Evolutionary conservation across 345 rosid species (phyloP), one percentile per base, ranked within the genome.

Genomic region (Physaria fendleri): DNA sequence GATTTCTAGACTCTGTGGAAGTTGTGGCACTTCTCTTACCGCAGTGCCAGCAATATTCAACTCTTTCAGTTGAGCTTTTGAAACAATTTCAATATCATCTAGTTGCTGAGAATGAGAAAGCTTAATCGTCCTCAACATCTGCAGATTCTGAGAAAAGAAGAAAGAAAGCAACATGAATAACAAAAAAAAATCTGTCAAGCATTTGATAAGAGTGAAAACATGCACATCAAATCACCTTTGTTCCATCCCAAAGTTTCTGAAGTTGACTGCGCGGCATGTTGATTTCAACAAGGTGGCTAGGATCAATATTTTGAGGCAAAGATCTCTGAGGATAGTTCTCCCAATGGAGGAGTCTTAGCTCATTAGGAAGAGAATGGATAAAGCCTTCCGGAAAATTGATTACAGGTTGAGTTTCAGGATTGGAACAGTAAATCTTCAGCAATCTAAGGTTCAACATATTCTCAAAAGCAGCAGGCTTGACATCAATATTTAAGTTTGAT

Each of bases 11-110:
- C 35, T 4, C 1, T 22, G 7, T 0, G 73, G 73, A 61, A 61
- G 49, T 21, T 69, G 62, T 17, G 74, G 60, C 22, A 55, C 9
- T 14, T 55, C 34, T 38, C 60, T 38, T 14, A 55, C 18, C 0
- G 60, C 46, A 2, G 60, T 55, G 2, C 42, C 34, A 15, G 10
- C 15, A 14, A 55, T 4, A 38, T 38, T 2, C 3, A 38, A 7
- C 22, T 55, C 46, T 55, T 55, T 55, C 10, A 55, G 15, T 2
- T 6, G 16, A 13, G 64, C 42, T 5, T 21, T 18, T n/a, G 3
- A 10, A 13, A 44, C 3, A 16, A 8, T 14, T 1, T 17, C 10
- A 5, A 44, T n/a, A 43, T 59, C 22, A 20, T n/a, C 14, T 7
- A 59, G 32, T 1, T 59, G 29, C 33, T 43, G 42, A 10, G 64